Percentiles rank a stretch among this genome's conserved stretches.
Conservation (phyloP, 177 flowering plant species). For the Vitis hybrid region DNA sequence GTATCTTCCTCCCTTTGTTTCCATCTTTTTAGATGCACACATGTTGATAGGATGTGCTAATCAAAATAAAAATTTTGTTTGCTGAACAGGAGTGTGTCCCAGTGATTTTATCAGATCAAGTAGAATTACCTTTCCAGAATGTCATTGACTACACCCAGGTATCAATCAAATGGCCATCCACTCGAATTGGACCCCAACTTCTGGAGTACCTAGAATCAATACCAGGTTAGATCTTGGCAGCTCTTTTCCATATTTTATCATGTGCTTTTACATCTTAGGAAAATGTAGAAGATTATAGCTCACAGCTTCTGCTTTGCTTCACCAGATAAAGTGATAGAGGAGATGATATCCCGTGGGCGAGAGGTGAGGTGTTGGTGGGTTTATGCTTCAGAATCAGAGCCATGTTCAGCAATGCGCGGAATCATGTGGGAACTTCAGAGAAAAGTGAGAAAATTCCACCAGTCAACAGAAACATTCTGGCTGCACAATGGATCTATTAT, state of each 20-base stretch:
- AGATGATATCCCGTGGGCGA: conserved; percentile 73
- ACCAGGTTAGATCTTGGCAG: conserved; percentile 46
- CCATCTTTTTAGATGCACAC: conserved; percentile 14
- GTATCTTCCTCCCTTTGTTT: conserved; percentile 44
- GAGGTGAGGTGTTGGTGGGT: conserved; percentile 77
- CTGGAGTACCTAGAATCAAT: conserved; percentile 80
- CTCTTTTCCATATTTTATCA: not conserved
- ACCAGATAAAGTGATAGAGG: conserved; percentile 70
- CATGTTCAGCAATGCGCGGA: conserved; percentile 77
- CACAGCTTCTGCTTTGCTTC: conserved; percentile 6
- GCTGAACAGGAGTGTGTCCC: conserved; percentile 87
- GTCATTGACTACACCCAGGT: conserved; percentile 77
- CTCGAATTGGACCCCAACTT: conserved; percentile 63
- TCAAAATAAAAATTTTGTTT: conserved; percentile 6
- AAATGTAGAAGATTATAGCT: not conserved
- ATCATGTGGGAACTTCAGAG: conserved; percentile 94
- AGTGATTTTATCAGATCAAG: conserved; percentile 90
- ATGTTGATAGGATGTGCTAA: no score
- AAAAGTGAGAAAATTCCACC: conserved; percentile 83
- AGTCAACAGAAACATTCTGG: conserved; percentile 95
- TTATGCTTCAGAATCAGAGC: conserved; percentile 66
- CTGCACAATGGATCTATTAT: conserved; percentile 78
- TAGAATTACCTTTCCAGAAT: conserved; percentile 87
- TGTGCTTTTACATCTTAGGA: not conserved
- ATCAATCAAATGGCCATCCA: conserved; percentile 94